phyloP scores from a whole-genome alignment of 2,329 filamentous ascomycete genomes.

The Paecilomyces fulvus region DNA sequence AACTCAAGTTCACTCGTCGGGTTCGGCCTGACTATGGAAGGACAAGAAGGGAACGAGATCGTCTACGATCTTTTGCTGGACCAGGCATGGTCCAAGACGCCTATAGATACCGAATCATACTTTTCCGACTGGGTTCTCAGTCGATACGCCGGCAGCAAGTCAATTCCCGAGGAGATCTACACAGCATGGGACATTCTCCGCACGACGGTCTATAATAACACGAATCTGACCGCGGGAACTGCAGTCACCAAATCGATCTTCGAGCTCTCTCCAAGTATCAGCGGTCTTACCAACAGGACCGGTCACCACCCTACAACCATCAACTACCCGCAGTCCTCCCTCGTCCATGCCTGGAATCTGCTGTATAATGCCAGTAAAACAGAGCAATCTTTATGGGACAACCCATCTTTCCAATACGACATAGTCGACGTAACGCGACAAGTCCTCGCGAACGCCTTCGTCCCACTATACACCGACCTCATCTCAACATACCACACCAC shows the following conservation, averaged over 20 bases:
- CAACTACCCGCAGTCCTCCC: constrained; percentile 31
- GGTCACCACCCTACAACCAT: constrained; percentile 37
- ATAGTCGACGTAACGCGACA: constrained; percentile 44
- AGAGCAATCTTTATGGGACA: constrained; percentile 29
- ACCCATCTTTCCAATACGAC: constrained; percentile 39
- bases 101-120: constrained; percentile 39
- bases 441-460: constrained; percentile 41
- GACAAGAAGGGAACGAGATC: constrained; percentile 47
- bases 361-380: constrained; percentile 29
- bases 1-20: constrained; percentile 38
- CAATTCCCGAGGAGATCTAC: constrained; percentile 27
- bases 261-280: constrained; percentile 37
- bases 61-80: constrained; percentile 45
- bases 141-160: constrained; percentile 29
- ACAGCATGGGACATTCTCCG: constrained; percentile 41
- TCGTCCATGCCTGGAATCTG: constrained; percentile 33
- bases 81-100: constrained; percentile 40
- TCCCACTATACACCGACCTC: constrained; percentile 29
- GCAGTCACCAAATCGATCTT: constrained; percentile 40
- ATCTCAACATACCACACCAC: constrained; percentile 25
- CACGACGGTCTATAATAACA: constrained; percentile 42
- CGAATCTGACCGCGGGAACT: constrained; percentile 29
- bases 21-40: constrained; percentile 43
- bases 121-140: constrained; percentile 39
- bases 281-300: constrained; percentile 31